phyloP scores from a whole-genome alignment of 2,329 filamentous ascomycete species.

The Phialocephala subalpina region DNA sequence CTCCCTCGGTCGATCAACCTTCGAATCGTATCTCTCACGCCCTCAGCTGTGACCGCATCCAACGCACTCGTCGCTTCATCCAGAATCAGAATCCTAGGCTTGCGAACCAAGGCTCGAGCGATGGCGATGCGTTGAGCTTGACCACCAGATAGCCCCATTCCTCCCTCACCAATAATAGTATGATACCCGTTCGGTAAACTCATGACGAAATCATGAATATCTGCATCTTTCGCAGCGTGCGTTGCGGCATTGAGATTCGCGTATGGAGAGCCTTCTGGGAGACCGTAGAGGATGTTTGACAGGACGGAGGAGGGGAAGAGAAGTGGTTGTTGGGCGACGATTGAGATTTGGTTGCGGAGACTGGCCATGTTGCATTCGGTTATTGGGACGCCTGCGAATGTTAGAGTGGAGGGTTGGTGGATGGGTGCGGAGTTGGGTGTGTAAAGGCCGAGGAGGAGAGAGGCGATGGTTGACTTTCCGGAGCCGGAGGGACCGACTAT shows the following conservation, averaged over 20 bases:
- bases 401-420: constrained; percentile 45
- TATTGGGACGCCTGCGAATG: constrained; percentile 66
- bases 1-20: constrained; percentile 52
- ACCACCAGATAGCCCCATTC: constrained; percentile 77
- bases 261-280: constrained; percentile 62
- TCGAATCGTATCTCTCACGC: constrained; percentile 69
- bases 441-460: constrained; percentile 79
- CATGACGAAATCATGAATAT: constrained; percentile 79
- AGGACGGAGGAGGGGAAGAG: constrained; percentile 81
- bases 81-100: constrained; percentile 77
- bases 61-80: constrained; percentile 89
- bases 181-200: constrained; percentile 76
- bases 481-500: constrained; percentile 86
- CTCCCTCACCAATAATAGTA: constrained; percentile 80
- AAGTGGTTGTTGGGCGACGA: constrained; percentile 75
- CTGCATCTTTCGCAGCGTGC: constrained; percentile 62
- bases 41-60: constrained; percentile 71
- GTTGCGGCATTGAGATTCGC: constrained; percentile 55
- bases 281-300: constrained; percentile 85
- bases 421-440: constrained; percentile 40
- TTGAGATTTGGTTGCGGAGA: constrained; percentile 68
- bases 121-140: constrained; percentile 86
- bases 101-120: constrained; percentile 77
- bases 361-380: constrained; percentile 64
- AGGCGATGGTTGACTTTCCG: constrained; percentile 88